Conservation (phyloP, 2,329 filamentous ascomycete genomes). For the Penicillium brevicompactum region DNA sequence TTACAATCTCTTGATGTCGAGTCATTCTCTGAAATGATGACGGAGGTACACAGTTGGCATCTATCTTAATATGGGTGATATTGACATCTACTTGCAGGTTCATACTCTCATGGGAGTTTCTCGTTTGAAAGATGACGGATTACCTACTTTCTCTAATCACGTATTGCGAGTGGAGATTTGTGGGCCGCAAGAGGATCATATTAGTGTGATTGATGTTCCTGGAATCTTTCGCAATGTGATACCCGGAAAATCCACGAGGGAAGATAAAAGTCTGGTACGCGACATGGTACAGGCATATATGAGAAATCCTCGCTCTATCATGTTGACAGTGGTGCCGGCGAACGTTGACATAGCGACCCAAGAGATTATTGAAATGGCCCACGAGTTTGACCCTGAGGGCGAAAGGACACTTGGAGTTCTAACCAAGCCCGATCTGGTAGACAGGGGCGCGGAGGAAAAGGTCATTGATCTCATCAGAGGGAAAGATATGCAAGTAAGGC, state of each 20-base stretch:
- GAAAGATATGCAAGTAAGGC: constrained; percentile 14
- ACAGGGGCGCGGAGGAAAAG: constrained; percentile 30
- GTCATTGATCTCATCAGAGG: constrained; percentile 34
- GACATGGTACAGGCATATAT: constrained; percentile 46
- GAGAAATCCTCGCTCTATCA: constrained; percentile 41
- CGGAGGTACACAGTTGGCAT: constrained; percentile 26
- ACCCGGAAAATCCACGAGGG: constrained; percentile 36
- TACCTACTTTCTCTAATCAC: constrained; percentile 43
- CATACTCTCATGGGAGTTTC: no score
- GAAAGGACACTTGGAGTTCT: constrained; percentile 50
- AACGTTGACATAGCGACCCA: constrained; percentile 51
- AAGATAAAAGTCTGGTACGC: constrained; percentile 40
- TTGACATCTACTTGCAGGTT: no score
- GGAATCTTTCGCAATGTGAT: constrained; percentile 47
- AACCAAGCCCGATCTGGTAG: constrained; percentile 62
- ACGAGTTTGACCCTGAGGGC: constrained; percentile 39
- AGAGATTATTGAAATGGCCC: constrained; percentile 47
- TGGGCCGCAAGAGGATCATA: constrained; percentile 43
- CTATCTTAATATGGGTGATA: no score
- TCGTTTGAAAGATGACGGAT: no score
- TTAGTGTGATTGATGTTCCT: constrained; percentile 51
- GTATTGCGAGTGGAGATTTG: constrained; percentile 47
- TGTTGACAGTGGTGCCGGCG: constrained; percentile 47
- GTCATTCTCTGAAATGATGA: constrained; percentile 27
- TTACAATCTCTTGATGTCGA: not conserved